Conservation (phyloP, 2,329 filamentous ascomycete genomes). For the Monilinia fructigena region DNA sequence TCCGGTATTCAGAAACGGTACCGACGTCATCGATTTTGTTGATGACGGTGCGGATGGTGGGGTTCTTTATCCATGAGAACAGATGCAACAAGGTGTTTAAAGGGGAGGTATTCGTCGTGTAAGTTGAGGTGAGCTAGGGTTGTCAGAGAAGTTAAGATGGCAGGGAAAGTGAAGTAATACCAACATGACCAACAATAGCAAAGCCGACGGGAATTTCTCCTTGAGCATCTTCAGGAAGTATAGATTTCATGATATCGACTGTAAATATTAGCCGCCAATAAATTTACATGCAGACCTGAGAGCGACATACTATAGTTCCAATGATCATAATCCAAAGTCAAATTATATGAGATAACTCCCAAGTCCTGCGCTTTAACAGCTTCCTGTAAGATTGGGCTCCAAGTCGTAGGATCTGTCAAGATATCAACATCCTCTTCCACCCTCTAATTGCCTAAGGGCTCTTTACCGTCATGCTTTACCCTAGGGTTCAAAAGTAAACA, state of each 20-base stretch:
- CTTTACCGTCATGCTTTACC: conserved; percentile 52
- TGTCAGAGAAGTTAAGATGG: not conserved
- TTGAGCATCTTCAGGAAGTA: conserved; percentile 77
- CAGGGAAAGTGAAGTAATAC: conserved; percentile 46
- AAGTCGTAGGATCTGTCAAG: conserved; percentile 66
- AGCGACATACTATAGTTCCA: conserved; percentile 75
- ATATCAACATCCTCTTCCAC: not conserved
- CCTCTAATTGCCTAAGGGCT: conserved; percentile 12
- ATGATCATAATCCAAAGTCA: conserved; percentile 78
- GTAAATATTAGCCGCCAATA: not conserved
- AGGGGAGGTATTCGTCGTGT: conserved; percentile 75
- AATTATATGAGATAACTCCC: conserved; percentile 69
- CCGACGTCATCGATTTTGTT: conserved; percentile 94
- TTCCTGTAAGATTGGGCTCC: conserved; percentile 68
- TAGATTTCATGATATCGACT: conserved; percentile 72
- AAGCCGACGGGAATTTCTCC: conserved; percentile 84
- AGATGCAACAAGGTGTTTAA: conserved; percentile 81
- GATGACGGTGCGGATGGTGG: conserved; percentile 79
- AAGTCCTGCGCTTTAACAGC: conserved; percentile 68
- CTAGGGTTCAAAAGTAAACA: conserved; percentile 59
- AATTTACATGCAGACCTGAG: not conserved
- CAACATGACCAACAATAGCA: conserved; percentile 83
- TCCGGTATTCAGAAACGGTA: conserved; percentile 79
- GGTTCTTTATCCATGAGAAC: conserved; percentile 92
- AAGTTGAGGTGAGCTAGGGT: conserved; percentile 81